A percentile compares a stretch with the other conserved stretches of the same genome.
Conservation (phyloP, 2,329 filamentous ascomycete genomes). For the Fonsecaea erecta region DNA sequence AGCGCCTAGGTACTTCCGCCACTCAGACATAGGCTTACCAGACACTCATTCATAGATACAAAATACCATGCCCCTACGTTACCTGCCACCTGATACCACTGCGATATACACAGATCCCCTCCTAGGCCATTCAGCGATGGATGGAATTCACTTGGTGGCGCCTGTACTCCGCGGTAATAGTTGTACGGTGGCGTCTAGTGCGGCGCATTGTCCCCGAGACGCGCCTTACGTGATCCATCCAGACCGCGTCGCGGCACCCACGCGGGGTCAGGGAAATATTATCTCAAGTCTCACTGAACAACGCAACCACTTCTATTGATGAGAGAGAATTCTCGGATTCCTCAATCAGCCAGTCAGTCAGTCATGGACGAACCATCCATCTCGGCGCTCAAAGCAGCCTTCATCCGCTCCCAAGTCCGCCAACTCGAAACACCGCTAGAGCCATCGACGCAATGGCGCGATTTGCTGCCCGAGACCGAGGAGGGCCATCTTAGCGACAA, state of each 20-base stretch:
- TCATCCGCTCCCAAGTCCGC: slow-evolving; percentile 58
- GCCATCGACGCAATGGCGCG: slow-evolving; percentile 54
- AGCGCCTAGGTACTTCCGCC: no score
- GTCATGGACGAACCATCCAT: slow-evolving; percentile 47
- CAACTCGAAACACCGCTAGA: slow-evolving; percentile 56
- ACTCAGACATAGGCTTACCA: no score
- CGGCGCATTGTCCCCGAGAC: not conserved
- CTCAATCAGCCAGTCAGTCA: no score
- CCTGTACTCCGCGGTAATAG: not conserved
- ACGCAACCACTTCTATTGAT: not conserved
- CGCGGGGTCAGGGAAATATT: no score
- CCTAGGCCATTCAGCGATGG: no score
- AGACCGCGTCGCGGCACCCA: not conserved
- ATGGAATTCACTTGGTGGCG: not conserved
- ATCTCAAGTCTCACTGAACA: no score
- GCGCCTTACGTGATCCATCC: not conserved
- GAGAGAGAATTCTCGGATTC: not conserved
- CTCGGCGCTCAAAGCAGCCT: slow-evolving; percentile 56
- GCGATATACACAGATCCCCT: no score
- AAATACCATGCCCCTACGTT: no score
- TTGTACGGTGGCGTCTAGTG: not conserved
- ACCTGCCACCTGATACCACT: no score
- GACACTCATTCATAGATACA: no score
- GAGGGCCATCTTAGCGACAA: slow-evolving; percentile 55
- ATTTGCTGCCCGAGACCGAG: slow-evolving; percentile 48